Evolutionary conservation across 2,329 filamentous ascomycete species (phyloP), one percentile per base, ranked within the genome.

Genomic region (Fusarium odoratissimum): DNA sequence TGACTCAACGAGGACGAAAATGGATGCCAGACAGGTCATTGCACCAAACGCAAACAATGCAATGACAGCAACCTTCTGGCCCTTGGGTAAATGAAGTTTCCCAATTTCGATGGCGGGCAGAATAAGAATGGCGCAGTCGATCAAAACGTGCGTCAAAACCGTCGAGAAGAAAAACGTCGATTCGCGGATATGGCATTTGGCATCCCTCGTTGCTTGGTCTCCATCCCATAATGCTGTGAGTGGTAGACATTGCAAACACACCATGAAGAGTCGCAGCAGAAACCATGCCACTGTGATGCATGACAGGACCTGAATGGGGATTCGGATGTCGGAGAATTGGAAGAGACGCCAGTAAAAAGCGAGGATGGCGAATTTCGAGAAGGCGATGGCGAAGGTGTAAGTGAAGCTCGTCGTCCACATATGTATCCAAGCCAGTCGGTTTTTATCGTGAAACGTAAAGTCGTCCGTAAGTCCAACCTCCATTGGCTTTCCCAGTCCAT

Each of bases 161-260:
- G 79, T 80, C 19, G 79, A 77, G 44, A 81, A 78, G 66, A 81
- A 81, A 31, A 80, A 82, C 1, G 76, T 77, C 19, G 74, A 71
- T 60, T 78, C 78, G 42, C 78, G 69, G 21, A 82, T 79, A 8
- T 67, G 73, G 66, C 81, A 83, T 17, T 72, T 66, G 2, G 69
- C 72, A 6, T 71, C 75, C 33, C 63, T 60, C 9, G 54, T 59
- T n/a, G 60, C 57, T 33, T 81, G 72, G 5, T 69, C 62, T 14
- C 74, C 72, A 25, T 79, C 73, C 81, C 80, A 83, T 33, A 80
- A 79, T 6, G 75, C 77, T 28, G 79, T 75, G 0, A 82, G 65
- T 0, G 82, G 82, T 8, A 79, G 41, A 45, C 81, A 82, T 48
- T 80, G 79, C 33, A 82, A 78, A 3, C 79, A 77, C 3, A 76